A percentile compares a stretch with the other conserved stretches of the same genome.
phyloP scores from a whole-genome alignment of 371 early-diverging fungal genomes.

The Mortierella sp. region DNA sequence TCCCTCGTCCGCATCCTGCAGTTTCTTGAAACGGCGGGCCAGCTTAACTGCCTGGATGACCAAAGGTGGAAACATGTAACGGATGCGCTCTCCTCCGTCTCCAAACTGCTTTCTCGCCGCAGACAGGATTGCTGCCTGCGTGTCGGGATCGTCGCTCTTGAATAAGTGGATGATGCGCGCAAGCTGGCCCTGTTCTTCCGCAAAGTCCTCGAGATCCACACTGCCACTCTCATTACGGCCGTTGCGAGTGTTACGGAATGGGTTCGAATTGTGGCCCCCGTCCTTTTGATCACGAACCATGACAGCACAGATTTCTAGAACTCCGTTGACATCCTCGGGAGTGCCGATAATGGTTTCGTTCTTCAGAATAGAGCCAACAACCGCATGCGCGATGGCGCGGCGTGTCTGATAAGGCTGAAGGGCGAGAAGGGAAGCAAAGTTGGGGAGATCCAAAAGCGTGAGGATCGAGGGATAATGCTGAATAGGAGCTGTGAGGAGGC shows the following conservation, averaged over 20 bases:
- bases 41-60: constrained; percentile 79
- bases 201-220: constrained; percentile 77
- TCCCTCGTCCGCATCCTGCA: constrained; percentile 66
- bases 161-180: constrained; percentile 89
- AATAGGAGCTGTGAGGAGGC: constrained; percentile 79
- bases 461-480: constrained; percentile 75
- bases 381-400: constrained; percentile 81
- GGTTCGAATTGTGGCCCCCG: constrained; percentile 57
- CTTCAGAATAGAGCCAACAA: constrained; percentile 75
- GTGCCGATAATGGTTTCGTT: constrained; percentile 74
- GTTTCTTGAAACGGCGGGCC: constrained; percentile 65
- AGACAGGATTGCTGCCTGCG: constrained; percentile 82
- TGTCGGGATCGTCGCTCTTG: constrained; percentile 73
- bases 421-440: constrained; percentile 83
- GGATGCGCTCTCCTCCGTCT: constrained; percentile 86
- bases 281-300: constrained; percentile 85
- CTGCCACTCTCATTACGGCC: constrained; percentile 59
- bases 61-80: constrained; percentile 89
- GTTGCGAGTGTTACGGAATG: constrained; percentile 52
- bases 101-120: constrained; percentile 84
- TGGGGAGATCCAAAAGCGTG: constrained; percentile 67
- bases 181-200: constrained; percentile 86
- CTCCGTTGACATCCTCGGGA: constrained; percentile 83
- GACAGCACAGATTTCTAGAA: constrained; percentile 84
- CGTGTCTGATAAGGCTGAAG: constrained; percentile 85